Conservation (phyloP, 2,329 filamentous ascomycete genomes). For the Apiospora hydei region DNA sequence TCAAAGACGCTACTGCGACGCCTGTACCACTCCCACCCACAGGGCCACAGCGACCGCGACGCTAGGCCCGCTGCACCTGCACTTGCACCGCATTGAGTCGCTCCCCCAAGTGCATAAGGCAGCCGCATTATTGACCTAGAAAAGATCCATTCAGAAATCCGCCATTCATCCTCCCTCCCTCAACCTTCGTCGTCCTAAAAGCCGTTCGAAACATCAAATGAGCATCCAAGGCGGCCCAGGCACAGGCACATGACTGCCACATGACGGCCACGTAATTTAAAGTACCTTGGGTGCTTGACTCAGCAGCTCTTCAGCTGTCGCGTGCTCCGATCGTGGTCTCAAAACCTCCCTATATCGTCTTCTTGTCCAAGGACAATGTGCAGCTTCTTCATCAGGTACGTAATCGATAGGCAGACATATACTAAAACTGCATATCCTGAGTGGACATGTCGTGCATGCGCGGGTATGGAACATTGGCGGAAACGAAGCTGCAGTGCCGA, state of each 20-base stretch:
- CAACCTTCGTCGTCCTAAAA: background rate
- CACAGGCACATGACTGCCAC: background rate
- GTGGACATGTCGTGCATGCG: background rate
- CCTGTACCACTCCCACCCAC: background rate
- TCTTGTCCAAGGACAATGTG: background rate
- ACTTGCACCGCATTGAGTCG: slow-evolving; percentile 6
- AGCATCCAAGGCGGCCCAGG: background rate
- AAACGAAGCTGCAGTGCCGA: background rate
- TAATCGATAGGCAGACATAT: background rate
- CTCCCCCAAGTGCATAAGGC: background rate
- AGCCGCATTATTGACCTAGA: slow-evolving; percentile 9
- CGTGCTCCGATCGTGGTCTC: background rate
- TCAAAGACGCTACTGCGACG: background rate
- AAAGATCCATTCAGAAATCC: background rate
- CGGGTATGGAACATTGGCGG: background rate
- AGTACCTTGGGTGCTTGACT: background rate
- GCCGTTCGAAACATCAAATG: background rate
- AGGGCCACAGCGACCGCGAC: background rate
- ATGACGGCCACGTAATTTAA: background rate
- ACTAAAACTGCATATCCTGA: background rate
- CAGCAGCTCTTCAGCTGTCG: background rate
- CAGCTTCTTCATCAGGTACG: background rate
- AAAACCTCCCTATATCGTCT: background rate
- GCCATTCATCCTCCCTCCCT: too few species aligned
- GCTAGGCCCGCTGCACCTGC: slow-evolving; percentile 13